Evolutionary conservation across 208 protist species (phyloP), one percentile per base, ranked within the genome.

Genomic region (Angomonas deanei): DNA sequence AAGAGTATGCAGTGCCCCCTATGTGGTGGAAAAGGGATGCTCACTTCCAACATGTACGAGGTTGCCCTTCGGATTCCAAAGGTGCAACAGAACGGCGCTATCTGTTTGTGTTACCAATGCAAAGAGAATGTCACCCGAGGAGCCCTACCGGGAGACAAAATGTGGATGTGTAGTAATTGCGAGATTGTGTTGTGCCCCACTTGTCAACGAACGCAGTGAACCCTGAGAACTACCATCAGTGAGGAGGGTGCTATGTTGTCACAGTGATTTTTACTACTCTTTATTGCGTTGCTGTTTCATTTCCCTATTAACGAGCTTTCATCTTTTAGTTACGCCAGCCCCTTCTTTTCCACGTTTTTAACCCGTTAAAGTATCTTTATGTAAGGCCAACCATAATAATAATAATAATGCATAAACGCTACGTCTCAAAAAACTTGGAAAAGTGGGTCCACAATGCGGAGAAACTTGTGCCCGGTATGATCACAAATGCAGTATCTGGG

Each of bases 151-250:
- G n/a, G 27, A 11, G 50, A 70, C 33, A 63, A 49, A 17, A 48
- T 82, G 17, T 92, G 82, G 82, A 78, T 84, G 59, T 92, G 85
- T 56, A 54, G 58, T 5, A 55, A 61, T 19, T 92, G 85, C 64
- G 76, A 88, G 58, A 76, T 88, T 23, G 83, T 74, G 47, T n/a
- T 82, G 1, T 82, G 76, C 47, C 52, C 64, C 0, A 13, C 17
- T 3, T 82, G 76, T 27, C 72, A 82, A 34, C n/a, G n/a, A n/a
- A n/a, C n/a, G n/a, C n/a, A n/a, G n/a, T n/a, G n/a, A n/a, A n/a
- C n/a, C n/a, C n/a, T n/a, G n/a, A n/a, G n/a, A n/a, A n/a, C n/a
- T n/a, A n/a, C n/a, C n/a, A n/a, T n/a, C n/a, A n/a, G n/a, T n/a
- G n/a, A n/a, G n/a, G n/a, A n/a, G n/a, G n/a, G n/a, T n/a, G n/a